Conservation (phyloP, 305 asterid species). For the Ajuga reptans region DNA sequence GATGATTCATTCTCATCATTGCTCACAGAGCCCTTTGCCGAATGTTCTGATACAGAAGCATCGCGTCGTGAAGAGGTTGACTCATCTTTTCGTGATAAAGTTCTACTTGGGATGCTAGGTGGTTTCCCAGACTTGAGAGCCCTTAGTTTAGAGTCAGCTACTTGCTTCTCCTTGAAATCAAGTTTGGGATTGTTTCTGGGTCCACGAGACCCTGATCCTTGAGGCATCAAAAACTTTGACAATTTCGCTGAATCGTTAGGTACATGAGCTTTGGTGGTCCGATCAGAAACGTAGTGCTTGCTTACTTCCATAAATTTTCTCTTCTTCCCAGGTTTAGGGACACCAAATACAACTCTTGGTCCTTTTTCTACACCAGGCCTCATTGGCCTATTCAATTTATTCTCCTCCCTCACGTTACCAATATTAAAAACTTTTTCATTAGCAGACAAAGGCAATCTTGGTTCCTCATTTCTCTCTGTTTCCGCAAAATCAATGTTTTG, state of each 20-base stretch:
- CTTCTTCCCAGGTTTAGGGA: slow-evolving; percentile 91
- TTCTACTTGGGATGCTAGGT: slow-evolving; percentile 53
- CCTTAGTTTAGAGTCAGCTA: slow-evolving; percentile 40
- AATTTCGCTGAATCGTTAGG: slow-evolving; percentile 53
- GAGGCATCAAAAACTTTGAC: slow-evolving; percentile 49
- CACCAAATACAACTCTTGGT: slow-evolving; percentile 73
- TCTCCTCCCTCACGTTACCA: slow-evolving; percentile 54
- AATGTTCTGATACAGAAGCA: slow-evolving; percentile 28
- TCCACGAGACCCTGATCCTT: slow-evolving; percentile 53
- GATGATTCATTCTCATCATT: slow-evolving; percentile 47
- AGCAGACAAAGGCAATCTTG: slow-evolving; percentile 53
- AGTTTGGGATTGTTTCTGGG: slow-evolving; percentile 45
- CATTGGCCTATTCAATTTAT: slow-evolving; percentile 48
- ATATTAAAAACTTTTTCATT: slow-evolving; percentile 50
- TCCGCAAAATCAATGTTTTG: slow-evolving; percentile 34
- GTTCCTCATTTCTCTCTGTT: slow-evolving; percentile 37
- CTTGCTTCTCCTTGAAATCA: slow-evolving; percentile 63
- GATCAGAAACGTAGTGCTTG: slow-evolving; percentile 76
- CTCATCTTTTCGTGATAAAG: slow-evolving; percentile 46
- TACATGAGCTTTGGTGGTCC: slow-evolving; percentile 36
- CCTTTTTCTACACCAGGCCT: slow-evolving; percentile 74
- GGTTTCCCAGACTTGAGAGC: slow-evolving; percentile 60
- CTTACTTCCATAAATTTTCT: slow-evolving; percentile 95
- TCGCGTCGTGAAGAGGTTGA: slow-evolving; percentile 35
- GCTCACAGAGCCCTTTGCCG: slow-evolving; percentile 31